Evolutionary conservation across 148 eudicot genomes (phyloP), one percentile per base, ranked within the genome.

Genomic region (Camellia granthamiana): DNA sequence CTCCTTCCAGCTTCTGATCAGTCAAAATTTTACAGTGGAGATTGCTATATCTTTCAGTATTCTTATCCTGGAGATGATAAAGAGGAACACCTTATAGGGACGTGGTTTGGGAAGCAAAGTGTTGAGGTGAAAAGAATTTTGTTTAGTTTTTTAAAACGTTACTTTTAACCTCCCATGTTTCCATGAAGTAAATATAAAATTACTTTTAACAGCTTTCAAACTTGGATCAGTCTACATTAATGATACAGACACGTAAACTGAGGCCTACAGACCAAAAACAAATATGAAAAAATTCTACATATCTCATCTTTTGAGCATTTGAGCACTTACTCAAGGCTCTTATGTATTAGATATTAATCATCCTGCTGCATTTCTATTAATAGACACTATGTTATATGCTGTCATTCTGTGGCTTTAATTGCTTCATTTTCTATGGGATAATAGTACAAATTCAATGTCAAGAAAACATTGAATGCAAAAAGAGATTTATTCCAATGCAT

Each of bases 91-190:
- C 97, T 97, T 78, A 84, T 92, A 49, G 98, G 99, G 61, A 94
- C 97, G 69, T 97, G 99, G 99, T 89, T 91, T 75, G 99, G 99
- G 72, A 90, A 90, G 86, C 93, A 91, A 80, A 94, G 99, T 82
- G 88, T 89, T 79, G 95, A 92, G 94, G 98, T 94, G 83, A 80
- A 78, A 58, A 69, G 38, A 21, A 60, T 58, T 59, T 43, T 65
- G 10, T 15, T 1, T 8, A 6, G 38, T 30, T 15, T 60, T 21
- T 11, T 16, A 5, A 10, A 30, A 65, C n/a, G n/a, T 78, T 19
- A 9, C 8, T 77, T 13, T 70, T 72, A 64, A 5, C 71, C 51
- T 62, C 16, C 69, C 38, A 30, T 51, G 41, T 62, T 21, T n/a
- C 14, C 41, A 55, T 15, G 21, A 7, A 61, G 10, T n/a, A 11